Conservation (phyloP, 2,329 filamentous ascomycete genomes). For the Aspergillus hiratsukae region DNA sequence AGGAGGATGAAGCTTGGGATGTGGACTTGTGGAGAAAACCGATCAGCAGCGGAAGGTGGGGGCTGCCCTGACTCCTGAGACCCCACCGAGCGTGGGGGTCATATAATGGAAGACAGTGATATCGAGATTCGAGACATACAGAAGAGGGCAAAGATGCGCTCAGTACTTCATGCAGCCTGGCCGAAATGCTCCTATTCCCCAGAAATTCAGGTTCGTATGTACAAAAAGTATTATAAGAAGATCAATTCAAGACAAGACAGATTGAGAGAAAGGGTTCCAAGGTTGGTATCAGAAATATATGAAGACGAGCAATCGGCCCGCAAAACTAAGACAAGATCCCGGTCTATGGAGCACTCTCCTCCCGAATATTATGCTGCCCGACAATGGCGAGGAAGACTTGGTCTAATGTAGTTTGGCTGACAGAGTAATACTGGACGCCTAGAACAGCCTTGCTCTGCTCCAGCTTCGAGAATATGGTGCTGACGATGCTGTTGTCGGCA, state of each 20-base stretch:
- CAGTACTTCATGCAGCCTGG: neutral
- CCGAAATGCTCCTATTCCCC: neutral
- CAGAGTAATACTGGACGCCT: constrained; percentile 79
- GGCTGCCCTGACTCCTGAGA: neutral
- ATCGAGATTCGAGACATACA: neutral
- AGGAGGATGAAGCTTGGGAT: neutral
- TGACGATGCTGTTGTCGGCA: constrained; percentile 24
- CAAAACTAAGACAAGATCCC: neutral
- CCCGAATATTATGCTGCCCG: constrained; percentile 69
- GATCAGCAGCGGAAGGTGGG: neutral
- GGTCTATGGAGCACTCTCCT: constrained; percentile 51
- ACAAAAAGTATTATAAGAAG: neutral
- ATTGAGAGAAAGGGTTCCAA: neutral
- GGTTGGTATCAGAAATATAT: neutral
- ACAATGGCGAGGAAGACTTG: constrained; percentile 89
- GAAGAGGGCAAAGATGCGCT: neutral
- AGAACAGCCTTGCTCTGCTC: constrained; percentile 66
- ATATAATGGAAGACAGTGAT: neutral
- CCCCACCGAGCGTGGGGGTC: neutral
- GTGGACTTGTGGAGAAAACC: neutral
- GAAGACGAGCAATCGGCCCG: neutral
- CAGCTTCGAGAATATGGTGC: constrained; percentile 64
- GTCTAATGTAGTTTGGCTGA: constrained; percentile 80
- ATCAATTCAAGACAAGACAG: too few relatives aligned
- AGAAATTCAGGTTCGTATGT: neutral